Conservation (phyloP, 1,139 yeast species). For the Ogataea hybrid region DNA sequence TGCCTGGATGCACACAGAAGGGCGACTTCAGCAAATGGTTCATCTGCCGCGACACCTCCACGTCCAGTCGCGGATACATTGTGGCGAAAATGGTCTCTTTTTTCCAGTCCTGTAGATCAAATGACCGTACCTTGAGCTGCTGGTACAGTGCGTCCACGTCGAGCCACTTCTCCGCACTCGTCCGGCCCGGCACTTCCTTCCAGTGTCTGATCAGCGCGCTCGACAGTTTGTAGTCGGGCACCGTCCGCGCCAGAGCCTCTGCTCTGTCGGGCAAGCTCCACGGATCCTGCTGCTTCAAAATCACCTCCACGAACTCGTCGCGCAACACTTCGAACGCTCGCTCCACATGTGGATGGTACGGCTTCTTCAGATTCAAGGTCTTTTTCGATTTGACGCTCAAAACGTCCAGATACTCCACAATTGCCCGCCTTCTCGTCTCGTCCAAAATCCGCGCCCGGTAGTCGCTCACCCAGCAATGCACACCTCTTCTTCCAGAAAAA, state of each 20-base stretch:
- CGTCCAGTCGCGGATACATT: constrained; percentile 88
- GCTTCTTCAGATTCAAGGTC: constrained; percentile 59
- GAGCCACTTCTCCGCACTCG: constrained; percentile 70
- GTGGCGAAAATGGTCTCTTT: constrained; percentile 80
- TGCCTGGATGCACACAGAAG: constrained; percentile 96
- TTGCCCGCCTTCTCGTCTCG: constrained; percentile 71
- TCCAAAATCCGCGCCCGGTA: constrained; percentile 70
- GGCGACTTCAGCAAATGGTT: constrained; percentile 95
- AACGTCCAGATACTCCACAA: constrained; percentile 82
- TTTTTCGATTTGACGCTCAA: constrained; percentile 52
- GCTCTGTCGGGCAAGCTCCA: constrained; percentile 57
- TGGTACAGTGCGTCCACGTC: constrained; percentile 61
- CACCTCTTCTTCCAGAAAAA: constrained; percentile 98
- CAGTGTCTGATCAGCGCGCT: constrained; percentile 57
- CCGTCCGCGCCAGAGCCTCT: constrained; percentile 56
- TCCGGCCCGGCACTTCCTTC: constrained; percentile 43
- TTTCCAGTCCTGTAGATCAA: constrained; percentile 60
- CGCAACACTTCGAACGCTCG: constrained; percentile 71
- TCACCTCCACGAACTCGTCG: constrained; percentile 58
- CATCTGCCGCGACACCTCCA: constrained; percentile 86
- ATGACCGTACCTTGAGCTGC: constrained; percentile 37
- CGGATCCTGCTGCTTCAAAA: constrained; percentile 83
- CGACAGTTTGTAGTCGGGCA: constrained; percentile 59
- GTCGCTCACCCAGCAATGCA: constrained; percentile 98
- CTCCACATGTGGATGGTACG: constrained; percentile 84